Conservation (phyloP, 331 rosid species). For the Cydonia oblonga region DNA sequence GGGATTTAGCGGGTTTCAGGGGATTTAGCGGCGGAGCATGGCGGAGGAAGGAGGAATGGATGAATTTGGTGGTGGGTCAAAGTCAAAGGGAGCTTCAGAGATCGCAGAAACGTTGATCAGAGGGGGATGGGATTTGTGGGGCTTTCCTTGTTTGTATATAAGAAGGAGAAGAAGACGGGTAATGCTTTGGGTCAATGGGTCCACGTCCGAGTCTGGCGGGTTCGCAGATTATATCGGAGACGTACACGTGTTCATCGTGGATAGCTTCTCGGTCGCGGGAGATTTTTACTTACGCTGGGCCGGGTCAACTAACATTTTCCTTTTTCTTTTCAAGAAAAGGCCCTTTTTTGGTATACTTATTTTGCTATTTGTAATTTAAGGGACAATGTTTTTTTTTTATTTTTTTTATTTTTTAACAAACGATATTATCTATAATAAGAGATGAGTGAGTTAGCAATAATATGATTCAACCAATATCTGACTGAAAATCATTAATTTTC, state of each 20-base stretch:
- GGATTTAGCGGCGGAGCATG: not conserved
- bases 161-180: not conserved
- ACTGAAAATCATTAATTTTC: too few species aligned
- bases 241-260: slow-evolving; percentile 22
- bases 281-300: slow-evolving; percentile 1
- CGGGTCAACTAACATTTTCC: not conserved
- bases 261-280: not conserved
- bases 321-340: too few species aligned
- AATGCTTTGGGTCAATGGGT: slow-evolving; percentile 15
- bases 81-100: not conserved
- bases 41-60: not conserved
- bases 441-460: too few species aligned
- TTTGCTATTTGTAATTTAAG: too few species aligned
- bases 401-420: too few species aligned
- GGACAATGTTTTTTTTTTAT: too few species aligned
- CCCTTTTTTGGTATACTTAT: too few species aligned
- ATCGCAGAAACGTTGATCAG: not conserved
- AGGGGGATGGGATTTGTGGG: not conserved
- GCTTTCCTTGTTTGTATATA: not conserved
- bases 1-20: too few species aligned
- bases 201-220: not conserved
- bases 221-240: slow-evolving; percentile 1
- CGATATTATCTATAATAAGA: too few species aligned
- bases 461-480: too few species aligned
- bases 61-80: not conserved